Evolutionary conservation across 2,329 filamentous ascomycete species (phyloP).

Genomic region (Dothideomycetidae sp.): DNA sequence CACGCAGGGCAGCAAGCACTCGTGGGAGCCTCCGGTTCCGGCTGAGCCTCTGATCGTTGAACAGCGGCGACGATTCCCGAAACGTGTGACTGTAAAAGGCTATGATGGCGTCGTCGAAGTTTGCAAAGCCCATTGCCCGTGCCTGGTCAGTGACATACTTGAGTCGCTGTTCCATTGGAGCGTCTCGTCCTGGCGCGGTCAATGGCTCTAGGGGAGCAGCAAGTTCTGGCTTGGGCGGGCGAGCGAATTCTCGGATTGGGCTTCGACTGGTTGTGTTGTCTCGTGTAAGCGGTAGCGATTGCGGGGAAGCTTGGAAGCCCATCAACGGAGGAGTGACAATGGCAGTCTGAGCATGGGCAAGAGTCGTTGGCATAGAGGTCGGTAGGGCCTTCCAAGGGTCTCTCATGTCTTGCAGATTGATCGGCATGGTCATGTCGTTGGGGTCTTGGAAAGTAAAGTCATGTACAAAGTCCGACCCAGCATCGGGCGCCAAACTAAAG

Average conservation of each 20-base stretch:
- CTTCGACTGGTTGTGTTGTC: no score
- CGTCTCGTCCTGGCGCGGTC: background rate
- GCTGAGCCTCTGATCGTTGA: background rate
- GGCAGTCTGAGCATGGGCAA: no score
- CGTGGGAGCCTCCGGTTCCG: background rate
- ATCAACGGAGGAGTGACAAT: background rate
- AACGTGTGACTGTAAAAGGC: background rate
- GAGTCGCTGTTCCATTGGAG: background rate
- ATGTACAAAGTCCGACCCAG: background rate
- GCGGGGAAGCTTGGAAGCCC: background rate
- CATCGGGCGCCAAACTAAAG: background rate
- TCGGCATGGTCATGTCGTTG: background rate
- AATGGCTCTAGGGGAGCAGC: background rate
- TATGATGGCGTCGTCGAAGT: background rate
- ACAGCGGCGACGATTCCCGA: background rate
- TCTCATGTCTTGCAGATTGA: background rate
- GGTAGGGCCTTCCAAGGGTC: background rate
- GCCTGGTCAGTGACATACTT: background rate
- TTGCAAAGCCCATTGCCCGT: background rate
- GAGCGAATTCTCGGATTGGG: no score
- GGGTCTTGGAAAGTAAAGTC: background rate
- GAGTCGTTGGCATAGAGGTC: background rate
- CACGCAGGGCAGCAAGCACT: background rate
- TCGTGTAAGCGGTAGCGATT: no score
- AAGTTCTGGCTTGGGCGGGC: no score